Evolutionary conservation across 371 early-diverging fungal species (phyloP), one percentile per base, ranked within the genome.

Genomic region (Syncephalis fuscata): DNA sequence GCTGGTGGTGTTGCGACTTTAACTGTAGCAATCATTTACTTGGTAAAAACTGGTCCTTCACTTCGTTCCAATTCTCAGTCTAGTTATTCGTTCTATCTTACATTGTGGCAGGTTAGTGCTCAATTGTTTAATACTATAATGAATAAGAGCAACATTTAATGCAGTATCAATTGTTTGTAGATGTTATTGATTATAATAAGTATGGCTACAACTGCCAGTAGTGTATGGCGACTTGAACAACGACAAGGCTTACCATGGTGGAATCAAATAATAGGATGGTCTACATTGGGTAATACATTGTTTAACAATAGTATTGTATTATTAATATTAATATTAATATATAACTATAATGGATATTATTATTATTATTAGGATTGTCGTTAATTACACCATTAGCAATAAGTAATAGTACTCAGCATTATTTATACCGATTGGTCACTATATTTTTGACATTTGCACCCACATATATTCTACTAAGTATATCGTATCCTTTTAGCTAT

Each of bases 371-470:
- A 26, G 27, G 44, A 7, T n/a, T 16, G 32, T 26, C 9, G 23
- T 8, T 20, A n/a, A 23, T 23, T n/a, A 0, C 20, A 3, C 39
- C 32, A 32, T 32, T 32, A 32, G 15, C 8, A 22, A 19, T 39
- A 44, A 39, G 43, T 36, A n/a, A 1, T 9, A 20, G 22, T 45
- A 71, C 59, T 22, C 82, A 85, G 48, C 85, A 89, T 55, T 89
- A 73, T 50, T 57, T 86, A 32, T 63, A 80, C 32, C 77, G 92
- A 11, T 67, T 94, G 37, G 65, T 80, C 4, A 66, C 74, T 10
- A 80, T 94, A 40, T 89, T 79, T 50, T 64, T 90, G 39, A 73
- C 90, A 3, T 92, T 92, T 70, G 84, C 85, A 3, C 84, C 92
- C 15, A 66, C 80, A n/a, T 88, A 88, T 61, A 69, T 83, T 17